phyloP scores from a whole-genome alignment of 257 asterid genomes.

The Solanum pennellii region DNA sequence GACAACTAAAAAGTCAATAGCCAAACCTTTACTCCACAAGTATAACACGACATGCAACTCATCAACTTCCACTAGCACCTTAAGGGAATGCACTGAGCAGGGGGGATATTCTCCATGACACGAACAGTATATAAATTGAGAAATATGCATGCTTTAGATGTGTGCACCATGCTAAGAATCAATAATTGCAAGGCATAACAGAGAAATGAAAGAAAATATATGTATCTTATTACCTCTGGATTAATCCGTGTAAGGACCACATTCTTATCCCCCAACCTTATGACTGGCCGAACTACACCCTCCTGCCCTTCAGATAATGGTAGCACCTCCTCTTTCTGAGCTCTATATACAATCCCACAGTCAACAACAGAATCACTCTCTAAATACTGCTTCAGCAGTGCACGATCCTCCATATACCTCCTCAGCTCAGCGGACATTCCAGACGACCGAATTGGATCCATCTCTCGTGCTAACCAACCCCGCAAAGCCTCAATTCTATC shows the following conservation, averaged over 20 bases:
- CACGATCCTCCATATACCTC: constrained; percentile 80
- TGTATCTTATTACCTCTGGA: constrained; percentile 71
- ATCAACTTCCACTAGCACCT: background rate
- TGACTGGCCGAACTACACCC: constrained; percentile 72
- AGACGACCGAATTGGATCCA: constrained; percentile 59
- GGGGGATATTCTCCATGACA: background rate
- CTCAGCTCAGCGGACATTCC: constrained; percentile 94
- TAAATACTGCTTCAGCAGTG: constrained; percentile 79
- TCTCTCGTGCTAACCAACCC: constrained; percentile 67
- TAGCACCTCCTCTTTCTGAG: constrained; percentile 76
- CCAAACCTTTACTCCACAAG: background rate
- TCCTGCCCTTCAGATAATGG: constrained; percentile 50
- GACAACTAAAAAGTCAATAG: background rate
- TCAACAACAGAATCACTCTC: constrained; percentile 76
- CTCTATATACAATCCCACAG: constrained; percentile 53
- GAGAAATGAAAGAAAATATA: background rate
- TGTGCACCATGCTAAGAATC: background rate
- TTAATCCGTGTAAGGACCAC: constrained; percentile 88
- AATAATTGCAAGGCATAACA: background rate
- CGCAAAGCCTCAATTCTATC: constrained; percentile 74
- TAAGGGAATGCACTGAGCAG: background rate
- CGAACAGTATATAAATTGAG: background rate
- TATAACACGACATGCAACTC: background rate
- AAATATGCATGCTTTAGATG: background rate
- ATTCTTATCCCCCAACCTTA: constrained; percentile 79